Percentiles rank a stretch among this genome's conserved stretches.
phyloP scores from a whole-genome alignment of 1,284 basidiomycete genomes.

The Sanghuangporus baumii region DNA sequence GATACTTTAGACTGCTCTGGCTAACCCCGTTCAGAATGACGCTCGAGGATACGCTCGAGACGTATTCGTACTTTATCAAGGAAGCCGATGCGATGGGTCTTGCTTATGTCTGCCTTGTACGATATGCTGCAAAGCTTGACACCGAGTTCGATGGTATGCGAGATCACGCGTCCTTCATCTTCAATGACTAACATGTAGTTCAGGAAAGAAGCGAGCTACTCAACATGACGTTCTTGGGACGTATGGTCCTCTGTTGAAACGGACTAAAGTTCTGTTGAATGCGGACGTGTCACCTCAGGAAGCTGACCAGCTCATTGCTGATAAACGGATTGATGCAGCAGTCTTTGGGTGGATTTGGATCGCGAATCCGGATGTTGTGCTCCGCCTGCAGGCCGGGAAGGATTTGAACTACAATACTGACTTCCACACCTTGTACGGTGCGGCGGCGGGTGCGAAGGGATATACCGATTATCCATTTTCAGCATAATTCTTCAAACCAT shows the following conservation, averaged over 20 bases:
- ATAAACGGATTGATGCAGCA: slow-evolving; percentile 20
- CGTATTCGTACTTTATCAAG: slow-evolving; percentile 33
- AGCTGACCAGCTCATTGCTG: slow-evolving; percentile 20
- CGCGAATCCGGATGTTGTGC: slow-evolving; percentile 24
- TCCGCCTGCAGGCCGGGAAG: slow-evolving; percentile 21
- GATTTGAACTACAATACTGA: slow-evolving; percentile 18
- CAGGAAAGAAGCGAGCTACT: slow-evolving; percentile 22
- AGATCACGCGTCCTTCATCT: slow-evolving; percentile 8
- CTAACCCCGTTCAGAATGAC: slow-evolving; percentile 31
- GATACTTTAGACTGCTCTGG: not conserved
- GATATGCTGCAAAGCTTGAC: slow-evolving; percentile 27
- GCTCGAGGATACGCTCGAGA: slow-evolving; percentile 36
- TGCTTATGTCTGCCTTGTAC: slow-evolving; percentile 32
- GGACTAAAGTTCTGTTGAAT: slow-evolving; percentile 22
- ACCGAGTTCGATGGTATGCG: slow-evolving; percentile 29
- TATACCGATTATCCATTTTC: slow-evolving; percentile 25
- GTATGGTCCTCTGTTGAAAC: slow-evolving; percentile 32
- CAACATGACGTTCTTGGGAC: slow-evolving; percentile 27
- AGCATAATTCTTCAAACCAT: not conserved
- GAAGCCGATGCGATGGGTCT: slow-evolving; percentile 35
- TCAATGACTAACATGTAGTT: not conserved
- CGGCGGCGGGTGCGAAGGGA: slow-evolving; percentile 16
- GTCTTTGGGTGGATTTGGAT: slow-evolving; percentile 25
- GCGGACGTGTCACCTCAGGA: slow-evolving; percentile 23
- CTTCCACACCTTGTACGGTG: slow-evolving; percentile 16